Evolutionary conservation across 2,329 filamentous ascomycete species (phyloP).

Genomic region (Alternaria rosae): DNA sequence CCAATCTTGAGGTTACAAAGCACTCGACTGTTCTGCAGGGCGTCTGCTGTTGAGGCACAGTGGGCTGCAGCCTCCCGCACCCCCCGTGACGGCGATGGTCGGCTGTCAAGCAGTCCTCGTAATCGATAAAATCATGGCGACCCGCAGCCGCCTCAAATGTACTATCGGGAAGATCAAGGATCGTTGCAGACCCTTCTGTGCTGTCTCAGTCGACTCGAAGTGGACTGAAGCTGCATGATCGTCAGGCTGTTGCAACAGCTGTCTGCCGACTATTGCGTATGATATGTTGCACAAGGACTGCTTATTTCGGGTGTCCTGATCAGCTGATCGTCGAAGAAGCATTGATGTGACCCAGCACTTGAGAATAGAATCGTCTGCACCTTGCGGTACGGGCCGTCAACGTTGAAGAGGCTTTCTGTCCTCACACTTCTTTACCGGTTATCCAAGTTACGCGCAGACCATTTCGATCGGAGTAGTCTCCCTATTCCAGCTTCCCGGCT

Average conservation of each 20-base stretch:
- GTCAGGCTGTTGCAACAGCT: slow-evolving; percentile 22
- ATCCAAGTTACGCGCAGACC: not conserved
- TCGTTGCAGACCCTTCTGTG: slow-evolving; percentile 28
- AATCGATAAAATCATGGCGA: slow-evolving; percentile 41
- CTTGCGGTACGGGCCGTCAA: slow-evolving; percentile 39
- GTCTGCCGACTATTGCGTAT: slow-evolving; percentile 28
- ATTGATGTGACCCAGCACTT: slow-evolving; percentile 38
- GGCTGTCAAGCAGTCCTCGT: slow-evolving; percentile 38
- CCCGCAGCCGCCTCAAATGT: slow-evolving; percentile 44
- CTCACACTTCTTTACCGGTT: not conserved
- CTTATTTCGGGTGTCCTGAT: slow-evolving; percentile 35
- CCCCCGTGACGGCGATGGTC: slow-evolving; percentile 41
- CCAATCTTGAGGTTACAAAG: slow-evolving; percentile 42
- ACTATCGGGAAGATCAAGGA: slow-evolving; percentile 38
- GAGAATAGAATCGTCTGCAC: slow-evolving; percentile 33
- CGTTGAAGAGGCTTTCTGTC: slow-evolving; percentile 12
- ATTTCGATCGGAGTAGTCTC: not conserved
- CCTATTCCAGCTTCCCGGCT: slow-evolving; percentile 16
- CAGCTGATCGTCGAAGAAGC: slow-evolving; percentile 25
- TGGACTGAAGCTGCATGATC: slow-evolving; percentile 25
- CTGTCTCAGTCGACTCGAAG: slow-evolving; percentile 43
- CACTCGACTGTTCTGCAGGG: slow-evolving; percentile 39
- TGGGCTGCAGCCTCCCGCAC: slow-evolving; percentile 48
- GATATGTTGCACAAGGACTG: slow-evolving; percentile 39
- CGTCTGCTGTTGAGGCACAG: slow-evolving; percentile 41